Conservation (phyloP, 805 yeast genomes). For the Candida adriatica region DNA sequence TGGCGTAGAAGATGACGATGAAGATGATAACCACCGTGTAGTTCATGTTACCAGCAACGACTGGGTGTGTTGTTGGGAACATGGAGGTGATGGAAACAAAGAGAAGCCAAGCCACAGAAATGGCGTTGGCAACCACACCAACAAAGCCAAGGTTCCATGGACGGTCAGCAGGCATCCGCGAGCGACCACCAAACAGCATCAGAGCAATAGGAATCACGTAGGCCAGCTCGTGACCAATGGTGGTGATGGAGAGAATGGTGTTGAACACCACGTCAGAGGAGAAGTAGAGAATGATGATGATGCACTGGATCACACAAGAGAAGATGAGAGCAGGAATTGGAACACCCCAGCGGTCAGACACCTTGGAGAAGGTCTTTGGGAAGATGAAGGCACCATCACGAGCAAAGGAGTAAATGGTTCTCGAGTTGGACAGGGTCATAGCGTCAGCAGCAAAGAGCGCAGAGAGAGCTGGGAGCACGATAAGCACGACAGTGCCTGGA, state of each 20-base stretch:
- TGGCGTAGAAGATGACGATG: slow-evolving; percentile 19
- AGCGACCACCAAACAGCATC: slow-evolving; percentile 22
- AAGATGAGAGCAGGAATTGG: slow-evolving; percentile 25
- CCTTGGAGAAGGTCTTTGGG: slow-evolving; percentile 24
- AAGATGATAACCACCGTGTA: slow-evolving; percentile 23
- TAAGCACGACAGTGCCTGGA: slow-evolving; percentile 23
- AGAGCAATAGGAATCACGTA: slow-evolving; percentile 26
- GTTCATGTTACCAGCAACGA: slow-evolving; percentile 22
- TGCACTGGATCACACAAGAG: slow-evolving; percentile 20
- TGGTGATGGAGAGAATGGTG: slow-evolving; percentile 27
- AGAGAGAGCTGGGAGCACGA: slow-evolving; percentile 20
- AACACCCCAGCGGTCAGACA: slow-evolving; percentile 21
- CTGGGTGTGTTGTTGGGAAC: slow-evolving; percentile 23
- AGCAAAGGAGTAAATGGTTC: slow-evolving; percentile 31
- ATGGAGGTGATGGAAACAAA: slow-evolving; percentile 21
- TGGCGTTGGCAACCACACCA: slow-evolving; percentile 17
- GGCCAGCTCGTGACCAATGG: slow-evolving; percentile 27
- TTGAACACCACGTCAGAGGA: slow-evolving; percentile 27
- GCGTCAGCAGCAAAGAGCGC: slow-evolving; percentile 23
- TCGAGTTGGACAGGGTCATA: slow-evolving; percentile 27
- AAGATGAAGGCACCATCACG: slow-evolving; percentile 29
- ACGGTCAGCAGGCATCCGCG: slow-evolving; percentile 17
- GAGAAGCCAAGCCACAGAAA: slow-evolving; percentile 17
- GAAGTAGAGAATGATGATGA: slow-evolving; percentile 26
- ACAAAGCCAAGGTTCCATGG: slow-evolving; percentile 21